A percentile compares a stretch with the other conserved stretches of the same genome.
Conservation (phyloP, 176 grass and related monocot species). For the Secale cereale region DNA sequence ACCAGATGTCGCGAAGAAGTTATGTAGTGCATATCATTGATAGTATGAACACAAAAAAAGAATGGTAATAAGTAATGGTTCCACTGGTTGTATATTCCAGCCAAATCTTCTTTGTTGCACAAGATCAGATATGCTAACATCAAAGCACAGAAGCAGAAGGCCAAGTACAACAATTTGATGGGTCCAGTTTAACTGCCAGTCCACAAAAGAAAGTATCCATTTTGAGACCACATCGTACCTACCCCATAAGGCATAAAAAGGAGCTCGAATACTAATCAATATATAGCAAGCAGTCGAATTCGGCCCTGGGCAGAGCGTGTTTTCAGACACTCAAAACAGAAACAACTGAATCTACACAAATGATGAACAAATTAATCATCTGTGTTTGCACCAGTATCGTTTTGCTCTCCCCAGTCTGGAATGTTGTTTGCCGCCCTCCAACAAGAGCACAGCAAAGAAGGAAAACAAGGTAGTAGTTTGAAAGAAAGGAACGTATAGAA, state of each 20-base stretch:
- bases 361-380: background rate
- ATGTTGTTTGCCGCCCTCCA: background rate
- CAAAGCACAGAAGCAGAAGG: constrained; percentile 17
- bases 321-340: background rate
- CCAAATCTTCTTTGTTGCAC: background rate
- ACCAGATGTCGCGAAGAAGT: background rate
- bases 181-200: constrained; percentile 22
- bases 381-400: background rate
- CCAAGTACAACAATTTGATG: constrained; percentile 17
- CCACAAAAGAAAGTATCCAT: constrained; percentile 36
- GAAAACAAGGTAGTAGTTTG: background rate
- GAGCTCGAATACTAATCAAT: constrained; percentile 18
- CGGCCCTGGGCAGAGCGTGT: background rate
- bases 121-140: constrained; percentile 18
- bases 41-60: background rate
- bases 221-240: constrained; percentile 39
- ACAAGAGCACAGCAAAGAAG: background rate
- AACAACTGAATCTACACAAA: constrained; percentile 12
- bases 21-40: constrained; percentile 14
- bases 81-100: background rate
- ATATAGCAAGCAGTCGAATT: background rate
- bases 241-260: constrained; percentile 36
- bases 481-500: background rate
- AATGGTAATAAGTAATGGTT: constrained; percentile 6
- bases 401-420: constrained; percentile 22